Base-by-base conservation (phyloP, 495 filamentous ascomycete genomes). In the Lophiostoma macrostomum region DNA sequence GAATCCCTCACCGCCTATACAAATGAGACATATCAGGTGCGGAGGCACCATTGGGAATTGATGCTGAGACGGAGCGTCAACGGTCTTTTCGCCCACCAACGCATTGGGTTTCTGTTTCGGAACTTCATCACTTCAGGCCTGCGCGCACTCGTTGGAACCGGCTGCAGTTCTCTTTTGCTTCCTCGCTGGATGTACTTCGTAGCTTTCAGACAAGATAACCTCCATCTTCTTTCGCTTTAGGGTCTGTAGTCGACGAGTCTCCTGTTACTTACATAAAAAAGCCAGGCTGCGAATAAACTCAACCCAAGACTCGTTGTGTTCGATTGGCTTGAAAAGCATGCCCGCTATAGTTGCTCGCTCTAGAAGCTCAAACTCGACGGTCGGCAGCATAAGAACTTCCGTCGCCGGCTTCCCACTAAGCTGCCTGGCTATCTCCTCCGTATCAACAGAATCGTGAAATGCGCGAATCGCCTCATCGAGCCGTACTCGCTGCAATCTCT, bases 311-410 rank as follows among this genome's bases (percentile, higher is more conserved):
- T 48, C 50, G 11, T 55, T 29, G 24, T 41, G 34, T 37, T 60
- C 18, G 19, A 60, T 24, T 16, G 50, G 39, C 42, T 60, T 25
- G 36, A 60, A 60, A 35, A 60, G 51, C 40, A 54, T 50, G 18
- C 22, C 37, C 24, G 56, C 43, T 3, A 44, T 38, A 27, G 37
- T 55, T 7, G 50, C 43, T 20, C 50, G 50, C 50, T 55, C 44
- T 38, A 28, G 14, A 44, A 54, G 50, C 36, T 60, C 27, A 39
- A 43, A 55, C 28, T 60, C 35, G 38, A 50, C 38, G 20, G 44
- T 31, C 27, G 44, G 51, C 27, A 43, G 50, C 28, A 37, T 54
- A 30, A 55, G 50, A 25, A 54, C 50, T 31, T 60, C 44, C 27
- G 18, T 47, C 12, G 56, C 22, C n/a, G 29, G 12, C 22, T 42